Conservation (phyloP, 768 basidiomycete species). For the Serendipita sp. region DNA sequence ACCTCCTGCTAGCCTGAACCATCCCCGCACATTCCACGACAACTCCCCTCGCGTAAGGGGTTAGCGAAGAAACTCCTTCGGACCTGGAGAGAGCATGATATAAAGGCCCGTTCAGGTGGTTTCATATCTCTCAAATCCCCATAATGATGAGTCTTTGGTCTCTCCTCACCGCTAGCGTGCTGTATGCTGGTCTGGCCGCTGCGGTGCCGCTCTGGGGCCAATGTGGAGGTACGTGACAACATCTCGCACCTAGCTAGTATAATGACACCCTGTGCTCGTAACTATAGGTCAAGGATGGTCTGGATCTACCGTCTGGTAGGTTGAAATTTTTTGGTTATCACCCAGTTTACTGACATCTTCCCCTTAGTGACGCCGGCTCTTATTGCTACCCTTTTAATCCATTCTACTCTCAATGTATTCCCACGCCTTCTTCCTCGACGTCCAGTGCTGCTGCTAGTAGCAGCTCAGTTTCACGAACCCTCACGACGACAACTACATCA, state of each 20-base stretch:
- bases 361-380: background rate
- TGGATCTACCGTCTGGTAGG: background rate
- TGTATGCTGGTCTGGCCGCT: background rate
- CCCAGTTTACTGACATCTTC: background rate
- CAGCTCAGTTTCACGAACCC: constrained; percentile 7
- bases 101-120: background rate
- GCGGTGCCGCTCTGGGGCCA: background rate
- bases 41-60: background rate
- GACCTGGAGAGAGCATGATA: background rate
- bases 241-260: background rate
- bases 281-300: background rate
- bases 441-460: background rate
- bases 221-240: background rate
- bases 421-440: constrained; percentile 17
- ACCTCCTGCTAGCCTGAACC: background rate
- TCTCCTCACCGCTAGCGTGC: background rate
- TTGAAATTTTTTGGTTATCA: background rate
- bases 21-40: background rate
- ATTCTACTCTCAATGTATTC: constrained; percentile 41
- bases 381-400: background rate
- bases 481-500: constrained; percentile 16
- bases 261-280: background rate
- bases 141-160: background rate
- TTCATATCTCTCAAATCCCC: background rate
- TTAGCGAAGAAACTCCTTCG: background rate